Evolutionary conservation across 257 asterid species (phyloP), one percentile per base, ranked within the genome.

Genomic region (Petrea volubilis): DNA sequence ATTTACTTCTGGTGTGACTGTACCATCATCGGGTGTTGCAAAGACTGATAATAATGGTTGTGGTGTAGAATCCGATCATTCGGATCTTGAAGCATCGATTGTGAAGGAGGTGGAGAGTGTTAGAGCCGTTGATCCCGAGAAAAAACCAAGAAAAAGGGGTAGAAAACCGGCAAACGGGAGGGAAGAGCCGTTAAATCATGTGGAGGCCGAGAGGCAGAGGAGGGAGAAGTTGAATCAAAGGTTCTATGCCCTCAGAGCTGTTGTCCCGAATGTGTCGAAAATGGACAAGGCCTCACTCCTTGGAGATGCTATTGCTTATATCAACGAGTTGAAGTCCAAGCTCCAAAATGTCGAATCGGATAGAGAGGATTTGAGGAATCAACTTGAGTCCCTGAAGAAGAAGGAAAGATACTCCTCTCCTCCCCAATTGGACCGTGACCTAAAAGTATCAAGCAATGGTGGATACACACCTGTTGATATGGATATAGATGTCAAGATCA

Each of bases 221-320:
- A 85, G 98, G 78, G 98, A 92, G 91, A 90, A 92, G 79, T 58
- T 92, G 76, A 92, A 92, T 75, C 98, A 92, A 56, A 86, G 72
- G 71, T 92, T 92, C 68, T 92, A 92, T n/a, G 88, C 97, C 0
- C 88, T 92, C 4, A 57, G 98, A 78, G 98, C 98, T 0, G 96
- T 92, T 3, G 97, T 92, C 4, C 98, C 98, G 0, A 92, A 90
- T n/a, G 97, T 92, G 20, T 92, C 98, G 1, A 92, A 92, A 47
- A 92, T 92, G 98, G 97, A 92, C 81, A 92, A 92, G 65, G 98
- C 98, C 5, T 92, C 98, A 4, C 92, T 92, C 3, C 92, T 92
- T 0, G 98, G 97, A 0, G 98, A 92, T 10, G 98, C 98, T 0
- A 86, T 90, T 63, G 61, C 96, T 8, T 92, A 81, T 43, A 92